Conservation (phyloP, 2,329 filamentous ascomycete genomes). For the Cytospora mali region DNA sequence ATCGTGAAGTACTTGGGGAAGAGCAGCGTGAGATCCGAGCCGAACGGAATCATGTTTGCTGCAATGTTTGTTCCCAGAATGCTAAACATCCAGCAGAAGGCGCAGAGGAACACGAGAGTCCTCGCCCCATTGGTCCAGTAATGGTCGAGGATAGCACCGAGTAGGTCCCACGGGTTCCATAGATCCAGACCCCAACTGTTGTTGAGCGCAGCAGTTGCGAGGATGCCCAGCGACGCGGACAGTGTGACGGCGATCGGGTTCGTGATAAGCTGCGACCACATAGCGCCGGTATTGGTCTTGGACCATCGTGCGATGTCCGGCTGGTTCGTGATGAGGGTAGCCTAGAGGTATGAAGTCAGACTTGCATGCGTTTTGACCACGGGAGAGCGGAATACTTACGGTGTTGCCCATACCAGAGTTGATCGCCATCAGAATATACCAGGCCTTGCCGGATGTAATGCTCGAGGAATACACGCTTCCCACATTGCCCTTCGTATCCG, state of each 20-base stretch:
- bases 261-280: conserved; percentile 46
- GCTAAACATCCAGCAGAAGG: conserved; percentile 29
- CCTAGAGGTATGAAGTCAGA: conserved; percentile 33
- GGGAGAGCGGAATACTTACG: neutral
- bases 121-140: conserved; percentile 28
- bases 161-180: conserved; percentile 34
- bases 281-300: conserved; percentile 41
- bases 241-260: conserved; percentile 46
- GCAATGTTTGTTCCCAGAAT: conserved; percentile 32
- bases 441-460: conserved; percentile 13
- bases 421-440: conserved; percentile 39
- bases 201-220: conserved; percentile 47
- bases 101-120: conserved; percentile 31
- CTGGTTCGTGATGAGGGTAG: conserved; percentile 45
- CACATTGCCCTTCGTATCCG: conserved; percentile 40
- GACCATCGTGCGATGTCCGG: conserved; percentile 49
- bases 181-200: conserved; percentile 41
- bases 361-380: neutral
- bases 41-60: conserved; percentile 43
- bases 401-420: conserved; percentile 41
- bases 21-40: conserved; percentile 40
- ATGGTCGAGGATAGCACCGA: conserved; percentile 32
- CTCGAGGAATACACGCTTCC: conserved; percentile 33
- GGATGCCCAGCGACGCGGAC: conserved; percentile 46
- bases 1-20: conserved; percentile 43